These are phyloP conservation scores for Barbatosphaeria neglecta DNA, from an alignment of 495 filamentous ascomycete species.

Conservation along the genomic window DNA sequence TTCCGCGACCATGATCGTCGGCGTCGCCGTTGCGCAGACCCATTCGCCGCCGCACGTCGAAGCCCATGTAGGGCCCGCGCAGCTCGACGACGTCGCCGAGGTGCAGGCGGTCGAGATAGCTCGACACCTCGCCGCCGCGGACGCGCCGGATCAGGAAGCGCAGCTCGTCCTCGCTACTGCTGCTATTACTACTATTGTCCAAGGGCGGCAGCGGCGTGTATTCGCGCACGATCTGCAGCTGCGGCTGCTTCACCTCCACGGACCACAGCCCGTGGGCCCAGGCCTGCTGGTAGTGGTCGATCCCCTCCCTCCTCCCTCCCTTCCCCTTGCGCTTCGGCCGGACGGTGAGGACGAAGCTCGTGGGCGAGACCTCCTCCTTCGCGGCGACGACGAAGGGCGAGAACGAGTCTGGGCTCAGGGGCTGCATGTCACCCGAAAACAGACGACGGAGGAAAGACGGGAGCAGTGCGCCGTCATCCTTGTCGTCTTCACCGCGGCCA, in stretches of 20 bases:
- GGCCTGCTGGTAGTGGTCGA: constrained; percentile 3
- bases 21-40: no score
- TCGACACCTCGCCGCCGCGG: constrained; percentile 41
- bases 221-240: constrained; percentile 73
- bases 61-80: constrained; percentile 68
- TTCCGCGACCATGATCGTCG: no score
- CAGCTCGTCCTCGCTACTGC: constrained; percentile 26
- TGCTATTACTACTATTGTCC: constrained; percentile 43
- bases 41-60: constrained; percentile 40
- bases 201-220: constrained; percentile 77
- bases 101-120: constrained; percentile 53
- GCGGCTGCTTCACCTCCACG: constrained; percentile 86
- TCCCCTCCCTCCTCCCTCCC: neutral
- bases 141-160: constrained; percentile 38
- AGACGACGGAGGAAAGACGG: no score
- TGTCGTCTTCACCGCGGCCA: no score
- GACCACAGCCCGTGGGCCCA: constrained; percentile 57
- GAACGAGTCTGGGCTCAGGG: constrained; percentile 41
- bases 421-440: no score
- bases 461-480: neutral
- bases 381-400: constrained; percentile 51
- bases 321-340: constrained; percentile 39
- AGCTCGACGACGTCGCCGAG: constrained; percentile 55
- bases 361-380: constrained; percentile 59
- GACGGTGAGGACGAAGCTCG: constrained; percentile 65